A percentile compares a stretch with the other conserved stretches of the same genome.
Conservation (phyloP, 495 filamentous ascomycete species). For the Aspergillus egyptiacus region DNA sequence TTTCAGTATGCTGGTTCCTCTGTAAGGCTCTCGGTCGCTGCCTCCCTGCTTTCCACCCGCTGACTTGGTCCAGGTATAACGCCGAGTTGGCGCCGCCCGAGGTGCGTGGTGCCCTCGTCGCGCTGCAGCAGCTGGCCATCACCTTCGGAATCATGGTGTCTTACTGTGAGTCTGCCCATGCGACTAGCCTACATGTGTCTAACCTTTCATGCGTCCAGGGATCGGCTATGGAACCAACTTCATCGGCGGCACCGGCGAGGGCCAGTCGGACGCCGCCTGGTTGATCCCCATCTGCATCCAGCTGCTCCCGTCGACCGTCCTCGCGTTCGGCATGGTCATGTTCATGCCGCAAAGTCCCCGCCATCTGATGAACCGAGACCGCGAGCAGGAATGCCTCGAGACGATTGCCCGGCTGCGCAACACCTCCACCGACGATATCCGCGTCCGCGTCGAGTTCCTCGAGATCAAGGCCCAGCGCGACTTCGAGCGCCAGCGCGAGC, state of each 20-base stretch:
- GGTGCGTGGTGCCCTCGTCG: not conserved
- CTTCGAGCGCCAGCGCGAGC: conserved; percentile 66
- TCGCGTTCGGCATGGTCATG: conserved; percentile 35
- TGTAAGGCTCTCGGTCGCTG: not conserved
- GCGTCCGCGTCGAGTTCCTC: conserved; percentile 69
- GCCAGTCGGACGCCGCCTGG: conserved; percentile 42
- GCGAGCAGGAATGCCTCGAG: conserved; percentile 56
- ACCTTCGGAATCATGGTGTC: conserved; percentile 6
- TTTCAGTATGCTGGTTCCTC: not conserved
- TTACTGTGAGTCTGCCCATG: conserved; percentile 9
- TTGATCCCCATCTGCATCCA: conserved; percentile 41
- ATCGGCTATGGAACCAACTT: conserved; percentile 43
- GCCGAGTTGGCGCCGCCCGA: conserved; percentile 5
- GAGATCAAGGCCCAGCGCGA: conserved; percentile 72
- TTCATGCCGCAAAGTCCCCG: conserved; percentile 77
- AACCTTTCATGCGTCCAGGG: not conserved
- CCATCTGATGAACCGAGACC: conserved; percentile 63
- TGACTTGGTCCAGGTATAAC: not conserved
- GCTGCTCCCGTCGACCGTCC: conserved; percentile 35
- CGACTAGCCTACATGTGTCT: not conserved
- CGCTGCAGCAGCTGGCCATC: conserved; percentile 2
- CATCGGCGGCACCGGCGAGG: conserved; percentile 38
- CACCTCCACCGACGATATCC: conserved; percentile 31
- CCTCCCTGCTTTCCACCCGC: not conserved
- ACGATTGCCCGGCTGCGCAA: conserved; percentile 63